Percentiles rank a stretch among this genome's conserved stretches.
These are phyloP conservation scores for Chamaecrista fasciculata DNA, from an alignment of 306 rosid genomes.

Conservation along the genomic window DNA sequence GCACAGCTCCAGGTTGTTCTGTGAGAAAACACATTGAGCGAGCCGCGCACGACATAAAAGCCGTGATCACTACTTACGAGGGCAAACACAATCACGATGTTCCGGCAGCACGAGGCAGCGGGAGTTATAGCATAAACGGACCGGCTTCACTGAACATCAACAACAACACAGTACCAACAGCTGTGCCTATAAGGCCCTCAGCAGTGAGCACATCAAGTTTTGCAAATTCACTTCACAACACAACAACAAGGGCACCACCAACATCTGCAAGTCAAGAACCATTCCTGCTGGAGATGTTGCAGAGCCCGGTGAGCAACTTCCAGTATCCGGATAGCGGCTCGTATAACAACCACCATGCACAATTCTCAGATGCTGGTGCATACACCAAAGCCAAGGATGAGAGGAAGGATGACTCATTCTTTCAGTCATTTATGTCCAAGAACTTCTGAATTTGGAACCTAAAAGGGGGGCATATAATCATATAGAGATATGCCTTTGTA, in stretches of 20 bases:
- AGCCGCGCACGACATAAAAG: conserved; percentile 71
- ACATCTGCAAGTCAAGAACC: conserved; percentile 40
- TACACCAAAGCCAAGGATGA: conserved; percentile 44
- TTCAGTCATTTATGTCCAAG: conserved; percentile 44
- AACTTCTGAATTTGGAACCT: conserved; percentile 27
- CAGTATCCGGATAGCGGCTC: conserved; percentile 28
- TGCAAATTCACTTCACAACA: conserved; percentile 35
- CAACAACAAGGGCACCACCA: conserved; percentile 29
- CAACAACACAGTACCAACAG: background rate
- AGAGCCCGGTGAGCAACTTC: conserved; percentile 28
- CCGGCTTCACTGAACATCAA: conserved; percentile 28
- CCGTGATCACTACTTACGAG: conserved; percentile 96
- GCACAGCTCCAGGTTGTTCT: conserved; percentile 74
- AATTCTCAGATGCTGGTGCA: conserved; percentile 28
- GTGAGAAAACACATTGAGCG: conserved; percentile 95
- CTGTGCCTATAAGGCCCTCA: conserved; percentile 53
- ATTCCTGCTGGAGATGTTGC: conserved; percentile 33
- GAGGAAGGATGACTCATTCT: conserved; percentile 43
- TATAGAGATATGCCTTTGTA: conserved; percentile 22
- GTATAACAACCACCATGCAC: conserved; percentile 34
- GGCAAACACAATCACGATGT: conserved; percentile 95
- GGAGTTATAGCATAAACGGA: conserved; percentile 41
- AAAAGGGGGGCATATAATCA: background rate
- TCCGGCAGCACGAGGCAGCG: conserved; percentile 82
- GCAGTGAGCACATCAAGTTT: conserved; percentile 34